These are phyloP conservation scores for Sporothrix protearum DNA, from an alignment of 2,329 filamentous ascomycete genomes.

Conservation along the genomic window DNA sequence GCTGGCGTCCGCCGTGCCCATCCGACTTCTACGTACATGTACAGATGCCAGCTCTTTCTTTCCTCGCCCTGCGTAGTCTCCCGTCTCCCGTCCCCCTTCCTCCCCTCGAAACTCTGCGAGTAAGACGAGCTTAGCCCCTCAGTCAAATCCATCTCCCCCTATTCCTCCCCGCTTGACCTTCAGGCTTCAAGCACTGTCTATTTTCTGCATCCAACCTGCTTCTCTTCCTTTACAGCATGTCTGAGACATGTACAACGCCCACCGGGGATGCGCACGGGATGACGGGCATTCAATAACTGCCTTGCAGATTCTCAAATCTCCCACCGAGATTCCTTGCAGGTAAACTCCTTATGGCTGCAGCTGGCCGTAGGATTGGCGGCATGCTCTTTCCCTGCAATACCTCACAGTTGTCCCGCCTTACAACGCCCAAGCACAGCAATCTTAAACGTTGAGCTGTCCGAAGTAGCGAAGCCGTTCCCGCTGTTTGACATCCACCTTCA, in stretches of 20 bases:
- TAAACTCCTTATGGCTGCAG: background rate
- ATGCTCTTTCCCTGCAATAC: background rate
- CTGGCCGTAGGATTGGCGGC: background rate
- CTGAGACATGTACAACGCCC: background rate
- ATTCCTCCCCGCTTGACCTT: background rate
- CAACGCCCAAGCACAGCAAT: background rate
- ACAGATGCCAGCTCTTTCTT: background rate
- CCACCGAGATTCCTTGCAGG: background rate
- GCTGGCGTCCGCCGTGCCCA: background rate
- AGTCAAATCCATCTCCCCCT: background rate
- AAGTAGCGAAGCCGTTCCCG: background rate
- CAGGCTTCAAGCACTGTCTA: background rate
- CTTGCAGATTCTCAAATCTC: background rate
- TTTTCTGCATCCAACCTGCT: slow-evolving; percentile 3
- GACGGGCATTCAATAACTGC: background rate
- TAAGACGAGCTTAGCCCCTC: background rate
- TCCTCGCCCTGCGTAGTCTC: background rate
- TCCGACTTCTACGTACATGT: slow-evolving; percentile 10
- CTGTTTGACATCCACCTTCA: background rate
- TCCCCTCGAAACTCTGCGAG: background rate
- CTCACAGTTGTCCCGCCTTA: background rate
- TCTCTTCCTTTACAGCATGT: slow-evolving; percentile 5
- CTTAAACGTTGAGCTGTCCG: background rate
- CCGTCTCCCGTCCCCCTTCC: background rate
- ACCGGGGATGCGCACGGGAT: background rate